These are phyloP conservation scores for Cyberlindnera japonica DNA, from an alignment of 805 yeast genomes.

Conservation along the genomic window DNA sequence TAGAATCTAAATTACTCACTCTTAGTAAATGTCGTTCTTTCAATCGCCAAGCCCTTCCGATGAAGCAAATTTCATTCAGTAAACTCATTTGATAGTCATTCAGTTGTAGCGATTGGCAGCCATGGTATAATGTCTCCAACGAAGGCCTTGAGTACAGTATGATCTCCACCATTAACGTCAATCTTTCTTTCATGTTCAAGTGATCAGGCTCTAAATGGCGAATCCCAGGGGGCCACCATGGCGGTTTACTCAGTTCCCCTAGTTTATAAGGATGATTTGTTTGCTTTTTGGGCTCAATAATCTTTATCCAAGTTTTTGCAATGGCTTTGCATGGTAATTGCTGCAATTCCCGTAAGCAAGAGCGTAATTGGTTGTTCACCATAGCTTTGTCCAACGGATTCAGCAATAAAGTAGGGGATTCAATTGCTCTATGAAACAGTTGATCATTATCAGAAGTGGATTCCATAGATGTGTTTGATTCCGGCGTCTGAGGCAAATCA, in stretches of 20 bases:
- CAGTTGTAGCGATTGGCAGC: slow-evolving; percentile 3
- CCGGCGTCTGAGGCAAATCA: slow-evolving; percentile 42
- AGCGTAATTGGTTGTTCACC: slow-evolving; percentile 8
- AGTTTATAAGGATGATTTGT: slow-evolving; percentile 57
- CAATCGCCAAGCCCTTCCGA: slow-evolving; percentile 4
- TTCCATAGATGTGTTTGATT: slow-evolving; percentile 60
- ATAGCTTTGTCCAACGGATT: background rate
- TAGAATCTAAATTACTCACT: slow-evolving; percentile 8
- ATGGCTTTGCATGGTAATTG: slow-evolving; percentile 57
- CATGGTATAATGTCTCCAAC: slow-evolving; percentile 4
- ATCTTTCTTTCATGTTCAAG: slow-evolving; percentile 53
- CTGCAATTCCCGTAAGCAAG: slow-evolving; percentile 19
- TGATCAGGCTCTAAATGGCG: slow-evolving; percentile 75
- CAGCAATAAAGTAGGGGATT: background rate
- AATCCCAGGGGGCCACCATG: slow-evolving; percentile 66
- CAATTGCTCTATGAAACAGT: background rate
- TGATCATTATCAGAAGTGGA: background rate
- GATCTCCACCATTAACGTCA: slow-evolving; percentile 44
- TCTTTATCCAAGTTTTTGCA: slow-evolving; percentile 65
- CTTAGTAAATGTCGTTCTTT: background rate
- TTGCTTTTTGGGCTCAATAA: slow-evolving; percentile 65
- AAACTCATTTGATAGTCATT: slow-evolving; percentile 6
- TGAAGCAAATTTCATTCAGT: slow-evolving; percentile 18
- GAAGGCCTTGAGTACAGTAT: slow-evolving; percentile 21
- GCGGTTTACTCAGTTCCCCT: slow-evolving; percentile 48